These are phyloP conservation scores for Leishmania tropica DNA, from an alignment of 208 protist species.

Conservation along the genomic window DNA sequence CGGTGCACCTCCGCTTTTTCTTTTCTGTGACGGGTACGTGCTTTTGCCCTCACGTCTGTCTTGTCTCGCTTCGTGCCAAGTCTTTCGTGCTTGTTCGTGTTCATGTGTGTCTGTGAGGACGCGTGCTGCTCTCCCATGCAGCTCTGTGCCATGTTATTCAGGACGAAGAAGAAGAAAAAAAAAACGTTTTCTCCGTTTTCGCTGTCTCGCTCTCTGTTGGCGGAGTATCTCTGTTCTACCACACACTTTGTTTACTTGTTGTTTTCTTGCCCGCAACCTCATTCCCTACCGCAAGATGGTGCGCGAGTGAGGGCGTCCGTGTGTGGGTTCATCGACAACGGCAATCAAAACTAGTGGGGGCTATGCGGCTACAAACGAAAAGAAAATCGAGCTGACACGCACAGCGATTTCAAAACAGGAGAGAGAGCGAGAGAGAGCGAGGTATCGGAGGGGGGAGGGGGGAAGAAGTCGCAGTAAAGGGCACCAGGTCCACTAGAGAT, in stretches of 20 bases:
- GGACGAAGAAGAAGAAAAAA: neutral
- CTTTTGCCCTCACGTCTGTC: neutral
- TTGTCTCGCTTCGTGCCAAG: neutral
- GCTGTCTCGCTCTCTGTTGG: neutral
- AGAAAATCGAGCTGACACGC: neutral
- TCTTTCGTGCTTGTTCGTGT: neutral
- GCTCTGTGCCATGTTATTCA: neutral
- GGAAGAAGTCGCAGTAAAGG: neutral
- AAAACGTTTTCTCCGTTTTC: neutral
- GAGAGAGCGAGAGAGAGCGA: neutral
- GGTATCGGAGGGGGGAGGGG: neutral
- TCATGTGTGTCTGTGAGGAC: neutral
- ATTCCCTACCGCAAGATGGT: neutral
- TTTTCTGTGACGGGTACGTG: neutral
- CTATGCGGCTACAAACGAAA: neutral
- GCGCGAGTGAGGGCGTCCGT: neutral
- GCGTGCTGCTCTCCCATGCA: neutral
- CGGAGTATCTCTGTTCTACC: neutral
- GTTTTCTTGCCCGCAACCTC: neutral
- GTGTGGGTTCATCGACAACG: constrained; percentile 1
- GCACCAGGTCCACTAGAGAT: neutral
- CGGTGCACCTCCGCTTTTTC: neutral
- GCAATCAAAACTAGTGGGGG: neutral
- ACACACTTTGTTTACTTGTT: neutral
- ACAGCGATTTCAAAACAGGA: neutral